Evolutionary conservation across 306 rosid species (phyloP), one percentile per base, ranked within the genome.

Genomic region (Geum urbanum): DNA sequence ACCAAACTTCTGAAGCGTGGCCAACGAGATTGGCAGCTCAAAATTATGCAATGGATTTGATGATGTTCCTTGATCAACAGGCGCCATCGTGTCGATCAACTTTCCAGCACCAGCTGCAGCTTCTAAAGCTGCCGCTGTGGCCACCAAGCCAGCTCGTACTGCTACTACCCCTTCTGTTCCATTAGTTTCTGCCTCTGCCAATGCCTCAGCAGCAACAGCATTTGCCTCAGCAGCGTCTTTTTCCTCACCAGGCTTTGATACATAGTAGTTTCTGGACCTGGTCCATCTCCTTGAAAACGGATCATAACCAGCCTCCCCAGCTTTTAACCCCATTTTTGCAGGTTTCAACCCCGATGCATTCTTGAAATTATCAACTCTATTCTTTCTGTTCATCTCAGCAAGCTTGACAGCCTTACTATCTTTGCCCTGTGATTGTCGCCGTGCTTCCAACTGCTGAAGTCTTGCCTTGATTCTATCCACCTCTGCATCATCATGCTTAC

Each of bases 241-340:
- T 70, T 75, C 62, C 55, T 77, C 96, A 40, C 84, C 90, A 5
- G 88, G 87, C 47, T 82, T 82, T 59, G 86, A 56, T 67, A 80
- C 85, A 71, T 87, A 94, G 80, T 94, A 94, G 78, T 94, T 94
- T 74, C 90, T 94, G 27, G 98, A 90, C 79, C 97, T 79, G 37
- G 98, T 94, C 98, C 98, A 94, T 80, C 98, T 82, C 84, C 97
- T 88, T 16, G 98, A 94, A 80, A 94, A 94, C n/a, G 97, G 99
- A 83, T 94, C 99, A 76, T 94, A 91, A 73, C 99, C 97, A 5
- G 89, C 96, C 83, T 94, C 97, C 49, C 99, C 99, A 3, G 92
- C 95, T 83, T 86, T 94, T 80, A 94, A 80, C 58, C 62, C 72
- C 6, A 19, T 60, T 55, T 80, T 89, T 46, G 66, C 5, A 18